These are phyloP conservation scores for Globisporangium paddicum DNA, from an alignment of 352 stramenopile species.

Conservation along the genomic window DNA sequence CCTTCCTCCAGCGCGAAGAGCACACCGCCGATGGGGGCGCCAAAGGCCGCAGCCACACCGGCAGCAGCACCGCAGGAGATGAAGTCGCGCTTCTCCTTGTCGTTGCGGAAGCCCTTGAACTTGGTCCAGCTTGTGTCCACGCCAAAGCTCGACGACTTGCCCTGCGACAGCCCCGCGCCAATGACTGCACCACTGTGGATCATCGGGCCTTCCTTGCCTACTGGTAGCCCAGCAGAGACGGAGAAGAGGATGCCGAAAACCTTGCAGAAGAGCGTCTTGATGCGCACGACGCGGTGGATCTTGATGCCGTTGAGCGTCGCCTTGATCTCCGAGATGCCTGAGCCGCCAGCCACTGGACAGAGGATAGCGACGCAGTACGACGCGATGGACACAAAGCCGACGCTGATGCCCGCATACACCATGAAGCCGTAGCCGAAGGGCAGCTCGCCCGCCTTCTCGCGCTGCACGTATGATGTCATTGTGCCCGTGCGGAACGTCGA, in stretches of 20 bases:
- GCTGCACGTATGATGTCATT: conserved; percentile 81
- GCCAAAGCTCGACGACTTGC: conserved; percentile 85
- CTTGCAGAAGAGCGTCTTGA: conserved; percentile 85
- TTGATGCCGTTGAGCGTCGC: conserved; percentile 95
- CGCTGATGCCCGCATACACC: conserved; percentile 89
- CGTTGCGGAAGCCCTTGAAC: conserved; percentile 92
- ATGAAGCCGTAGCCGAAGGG: conserved; percentile 80
- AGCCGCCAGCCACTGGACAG: conserved; percentile 94
- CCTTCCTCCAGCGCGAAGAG: conserved; percentile 98
- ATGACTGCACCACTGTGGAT: conserved; percentile 92
- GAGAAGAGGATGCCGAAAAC: conserved; percentile 85
- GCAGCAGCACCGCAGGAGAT: conserved; percentile 96
- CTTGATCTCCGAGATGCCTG: conserved; percentile 98
- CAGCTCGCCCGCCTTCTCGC: conserved; percentile 38
- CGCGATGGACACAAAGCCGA: conserved; percentile 90
- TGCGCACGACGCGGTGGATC: conserved; percentile 67
- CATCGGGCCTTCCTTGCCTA: conserved; percentile 92
- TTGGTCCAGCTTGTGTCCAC: conserved; percentile 87
- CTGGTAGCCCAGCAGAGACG: conserved; percentile 76
- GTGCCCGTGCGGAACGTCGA: conserved; percentile 86
- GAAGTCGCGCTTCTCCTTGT: conserved; percentile 96
- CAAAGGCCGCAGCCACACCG: conserved; percentile 96
- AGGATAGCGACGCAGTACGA: conserved; percentile 91
- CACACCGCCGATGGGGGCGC: conserved; percentile 96
- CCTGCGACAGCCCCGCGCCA: conserved; percentile 94